Percentiles rank a stretch among this genome's conserved stretches.
phyloP scores from a whole-genome alignment of 2,329 filamentous ascomycete genomes.

The Fusarium fujikuroi region DNA sequence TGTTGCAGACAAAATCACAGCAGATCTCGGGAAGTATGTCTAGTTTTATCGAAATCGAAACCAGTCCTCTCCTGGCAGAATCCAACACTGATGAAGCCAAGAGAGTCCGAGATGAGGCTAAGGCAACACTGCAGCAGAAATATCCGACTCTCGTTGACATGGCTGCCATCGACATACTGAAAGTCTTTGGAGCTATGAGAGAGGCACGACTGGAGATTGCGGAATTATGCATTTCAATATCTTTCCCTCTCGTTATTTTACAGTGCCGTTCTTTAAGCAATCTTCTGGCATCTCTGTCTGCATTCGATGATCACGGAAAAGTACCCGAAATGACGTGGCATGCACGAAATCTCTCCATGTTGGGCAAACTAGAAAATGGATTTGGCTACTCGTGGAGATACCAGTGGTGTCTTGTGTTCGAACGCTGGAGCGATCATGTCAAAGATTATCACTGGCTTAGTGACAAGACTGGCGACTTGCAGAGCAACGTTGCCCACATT shows the following conservation, averaged over 20 bases:
- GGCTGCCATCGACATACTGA: background rate
- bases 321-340: background rate
- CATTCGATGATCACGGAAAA: background rate
- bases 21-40: background rate
- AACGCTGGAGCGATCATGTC: background rate
- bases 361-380: background rate
- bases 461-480: background rate
- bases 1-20: background rate
- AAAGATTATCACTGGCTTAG: background rate
- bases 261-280: background rate
- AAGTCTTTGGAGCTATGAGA: background rate
- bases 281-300: background rate
- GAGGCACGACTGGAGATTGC: background rate
- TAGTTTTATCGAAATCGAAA: background rate
- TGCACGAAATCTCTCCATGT: accelerated
- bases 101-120: background rate
- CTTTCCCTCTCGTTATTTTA: background rate
- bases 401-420: background rate
- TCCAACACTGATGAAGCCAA: background rate
- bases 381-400: background rate
- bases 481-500: background rate
- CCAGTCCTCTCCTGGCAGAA: background rate
- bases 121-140: background rate
- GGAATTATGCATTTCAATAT: background rate
- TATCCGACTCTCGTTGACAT: background rate